Evolutionary conservation across 2,329 filamentous ascomycete genomes (phyloP).

Genomic region (Xylariaceae sp.): DNA sequence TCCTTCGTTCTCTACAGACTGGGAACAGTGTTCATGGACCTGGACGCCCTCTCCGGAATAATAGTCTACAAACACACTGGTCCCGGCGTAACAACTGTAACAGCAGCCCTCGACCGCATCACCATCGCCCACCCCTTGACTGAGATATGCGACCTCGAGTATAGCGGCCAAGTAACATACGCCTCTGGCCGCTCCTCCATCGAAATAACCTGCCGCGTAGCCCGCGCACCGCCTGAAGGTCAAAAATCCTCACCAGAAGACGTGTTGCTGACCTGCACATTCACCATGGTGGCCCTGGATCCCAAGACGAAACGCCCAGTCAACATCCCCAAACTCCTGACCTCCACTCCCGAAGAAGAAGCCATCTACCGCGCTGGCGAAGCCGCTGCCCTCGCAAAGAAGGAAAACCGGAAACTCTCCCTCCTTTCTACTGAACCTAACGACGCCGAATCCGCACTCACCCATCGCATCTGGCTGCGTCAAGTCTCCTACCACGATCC

Average conservation of each 20-base stretch:
- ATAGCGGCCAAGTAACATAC: slow-evolving; percentile 61
- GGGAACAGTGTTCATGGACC: slow-evolving; percentile 73
- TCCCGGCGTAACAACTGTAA: slow-evolving; percentile 49
- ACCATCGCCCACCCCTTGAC: slow-evolving; percentile 65
- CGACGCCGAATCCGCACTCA: slow-evolving; percentile 66
- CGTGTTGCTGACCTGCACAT: slow-evolving; percentile 48
- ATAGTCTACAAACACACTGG: slow-evolving; percentile 68
- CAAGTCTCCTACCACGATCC: slow-evolving; percentile 58
- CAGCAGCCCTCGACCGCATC: slow-evolving; percentile 47
- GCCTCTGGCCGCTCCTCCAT: slow-evolving; percentile 69
- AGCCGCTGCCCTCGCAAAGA: slow-evolving; percentile 55
- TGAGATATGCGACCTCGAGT: slow-evolving; percentile 74
- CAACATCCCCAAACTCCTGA: slow-evolving; percentile 51
- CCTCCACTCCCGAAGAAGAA: slow-evolving; percentile 62
- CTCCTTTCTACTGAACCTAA: slow-evolving; percentile 66
- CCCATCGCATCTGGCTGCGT: slow-evolving; percentile 70
- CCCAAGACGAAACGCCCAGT: slow-evolving; percentile 63
- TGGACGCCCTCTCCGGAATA: slow-evolving; percentile 73
- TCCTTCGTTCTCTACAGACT: slow-evolving; percentile 40
- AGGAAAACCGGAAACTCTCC: slow-evolving; percentile 56
- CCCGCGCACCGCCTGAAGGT: slow-evolving; percentile 59
- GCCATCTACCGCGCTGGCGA: slow-evolving; percentile 60
- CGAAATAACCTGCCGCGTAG: slow-evolving; percentile 70
- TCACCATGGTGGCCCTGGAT: slow-evolving; percentile 74
- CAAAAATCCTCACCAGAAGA: slow-evolving; percentile 33